A percentile compares a stretch with the other conserved stretches of the same genome.
Evolutionary conservation across 331 rosid genomes (phyloP).

Genomic region (Spiraea crenata): DNA sequence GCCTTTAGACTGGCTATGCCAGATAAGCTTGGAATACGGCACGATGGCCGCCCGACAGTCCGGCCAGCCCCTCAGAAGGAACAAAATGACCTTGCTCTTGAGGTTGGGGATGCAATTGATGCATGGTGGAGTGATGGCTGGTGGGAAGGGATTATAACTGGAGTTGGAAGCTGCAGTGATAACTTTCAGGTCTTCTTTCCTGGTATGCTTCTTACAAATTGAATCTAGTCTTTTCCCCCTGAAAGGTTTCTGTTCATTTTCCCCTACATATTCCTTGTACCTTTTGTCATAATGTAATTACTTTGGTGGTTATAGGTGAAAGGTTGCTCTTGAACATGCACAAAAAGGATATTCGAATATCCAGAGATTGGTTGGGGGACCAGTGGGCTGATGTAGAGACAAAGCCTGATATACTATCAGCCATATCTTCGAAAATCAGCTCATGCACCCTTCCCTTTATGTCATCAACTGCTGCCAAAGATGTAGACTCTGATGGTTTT

Average conservation of each 20-base stretch:
- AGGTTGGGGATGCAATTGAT: slow-evolving; percentile 76
- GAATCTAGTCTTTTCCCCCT: not conserved
- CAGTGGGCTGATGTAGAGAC: slow-evolving; percentile 60
- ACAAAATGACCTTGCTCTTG: slow-evolving; percentile 44
- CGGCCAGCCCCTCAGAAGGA: slow-evolving; percentile 73
- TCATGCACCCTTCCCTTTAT: slow-evolving; percentile 39
- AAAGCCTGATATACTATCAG: slow-evolving; percentile 60
- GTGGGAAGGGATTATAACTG: slow-evolving; percentile 96
- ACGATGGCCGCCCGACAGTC: slow-evolving; percentile 58
- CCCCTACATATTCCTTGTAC: slow-evolving; percentile 2
- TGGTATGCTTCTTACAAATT: slow-evolving; percentile 44
- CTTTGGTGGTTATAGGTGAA: slow-evolving; percentile 62
- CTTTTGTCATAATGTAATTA: slow-evolving; percentile 8
- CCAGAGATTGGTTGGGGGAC: slow-evolving; percentile 87
- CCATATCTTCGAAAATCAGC: slow-evolving; percentile 38
- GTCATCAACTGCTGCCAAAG: slow-evolving; percentile 41
- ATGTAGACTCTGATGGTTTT: slow-evolving; percentile 37
- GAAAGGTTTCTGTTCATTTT: not conserved
- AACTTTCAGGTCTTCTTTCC: slow-evolving; percentile 66
- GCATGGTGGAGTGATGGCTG: slow-evolving; percentile 99
- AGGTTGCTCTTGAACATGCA: slow-evolving; percentile 49
- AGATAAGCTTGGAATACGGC: slow-evolving; percentile 88
- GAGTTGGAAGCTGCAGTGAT: slow-evolving; percentile 42
- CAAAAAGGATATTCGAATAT: slow-evolving; percentile 71
- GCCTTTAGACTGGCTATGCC: slow-evolving; percentile 74